Percentiles rank a stretch among this genome's conserved stretches.
These are phyloP conservation scores for Rhizopogon sp. DNA, from an alignment of 768 basidiomycete species.

Conservation along the genomic window DNA sequence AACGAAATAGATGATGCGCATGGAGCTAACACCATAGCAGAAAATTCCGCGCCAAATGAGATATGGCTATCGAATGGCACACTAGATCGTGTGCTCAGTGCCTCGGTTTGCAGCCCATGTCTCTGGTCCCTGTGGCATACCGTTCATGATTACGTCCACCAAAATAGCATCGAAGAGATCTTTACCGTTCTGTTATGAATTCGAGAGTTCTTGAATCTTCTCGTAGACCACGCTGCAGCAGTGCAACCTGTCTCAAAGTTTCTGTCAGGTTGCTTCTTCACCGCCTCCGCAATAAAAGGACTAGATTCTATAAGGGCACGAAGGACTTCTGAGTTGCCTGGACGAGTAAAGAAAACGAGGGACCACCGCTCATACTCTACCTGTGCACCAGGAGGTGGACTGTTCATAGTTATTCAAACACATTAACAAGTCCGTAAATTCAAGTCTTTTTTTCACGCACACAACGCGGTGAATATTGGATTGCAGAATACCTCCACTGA, in stretches of 20 bases:
- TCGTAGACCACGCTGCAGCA: constrained; percentile 35
- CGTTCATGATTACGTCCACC: not conserved
- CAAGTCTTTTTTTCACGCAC: not conserved
- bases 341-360: constrained; percentile 63
- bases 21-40: no score
- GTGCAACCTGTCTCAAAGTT: constrained; percentile 32
- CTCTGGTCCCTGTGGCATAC: constrained; percentile 21
- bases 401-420: not conserved
- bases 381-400: constrained; percentile 55
- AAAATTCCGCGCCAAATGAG: not conserved
- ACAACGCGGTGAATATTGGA: constrained; percentile 64
- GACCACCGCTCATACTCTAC: constrained; percentile 53
- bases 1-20: no score
- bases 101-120: constrained; percentile 26
- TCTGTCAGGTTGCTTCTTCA: constrained; percentile 29
- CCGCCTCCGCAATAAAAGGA: constrained; percentile 40
- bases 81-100: constrained; percentile 21
- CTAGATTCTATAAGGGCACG: constrained; percentile 50
- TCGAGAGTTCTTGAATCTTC: constrained; percentile 35
- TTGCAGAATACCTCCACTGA: constrained; percentile 48
- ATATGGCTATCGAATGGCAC: not conserved
- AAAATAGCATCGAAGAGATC: not conserved
- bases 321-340: constrained; percentile 46
- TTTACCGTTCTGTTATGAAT: constrained; percentile 37
- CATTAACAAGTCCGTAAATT: not conserved